phyloP scores from a whole-genome alignment of 2,329 filamentous ascomycete genomes.

The Hypoxylon sp. region DNA sequence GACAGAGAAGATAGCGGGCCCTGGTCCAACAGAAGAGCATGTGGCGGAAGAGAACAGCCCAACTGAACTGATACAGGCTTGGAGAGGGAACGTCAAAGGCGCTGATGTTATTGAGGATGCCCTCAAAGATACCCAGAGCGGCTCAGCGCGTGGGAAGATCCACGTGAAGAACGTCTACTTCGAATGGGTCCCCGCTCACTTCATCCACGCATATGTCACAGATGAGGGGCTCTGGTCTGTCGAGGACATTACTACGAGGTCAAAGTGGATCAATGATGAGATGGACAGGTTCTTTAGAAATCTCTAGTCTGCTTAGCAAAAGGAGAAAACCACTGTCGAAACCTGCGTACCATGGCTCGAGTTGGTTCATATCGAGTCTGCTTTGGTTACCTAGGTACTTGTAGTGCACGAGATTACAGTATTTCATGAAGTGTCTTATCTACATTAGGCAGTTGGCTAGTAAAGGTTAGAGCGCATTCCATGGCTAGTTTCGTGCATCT shows the following conservation, averaged over 20 bases:
- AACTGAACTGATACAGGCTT: slow-evolving; percentile 64
- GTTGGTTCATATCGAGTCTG: no score
- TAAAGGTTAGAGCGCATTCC: neutral
- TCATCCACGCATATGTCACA: slow-evolving; percentile 69
- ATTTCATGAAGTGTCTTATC: slow-evolving; percentile 12
- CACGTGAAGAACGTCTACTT: slow-evolving; percentile 68
- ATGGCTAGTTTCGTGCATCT: neutral
- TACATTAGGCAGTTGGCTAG: slow-evolving; percentile 34
- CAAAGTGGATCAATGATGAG: slow-evolving; percentile 56
- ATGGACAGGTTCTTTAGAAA: slow-evolving; percentile 61
- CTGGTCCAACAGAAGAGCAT: slow-evolving; percentile 61
- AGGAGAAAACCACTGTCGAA: neutral
- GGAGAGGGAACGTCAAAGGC: slow-evolving; percentile 57
- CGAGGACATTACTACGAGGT: slow-evolving; percentile 59
- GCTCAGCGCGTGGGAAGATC: slow-evolving; percentile 45
- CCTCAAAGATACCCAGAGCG: slow-evolving; percentile 6
- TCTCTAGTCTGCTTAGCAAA: slow-evolving; percentile 50
- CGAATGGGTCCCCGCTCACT: slow-evolving; percentile 68
- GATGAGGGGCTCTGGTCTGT: slow-evolving; percentile 64
- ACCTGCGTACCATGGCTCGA: neutral
- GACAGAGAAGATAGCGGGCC: slow-evolving; percentile 72
- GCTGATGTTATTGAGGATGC: slow-evolving; percentile 36
- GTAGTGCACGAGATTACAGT: neutral
- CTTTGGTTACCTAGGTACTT: neutral
- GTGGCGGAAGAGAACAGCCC: slow-evolving; percentile 66